Conservation (phyloP, 805 yeast species). For the Saccharomycopsis schoenii region DNA sequence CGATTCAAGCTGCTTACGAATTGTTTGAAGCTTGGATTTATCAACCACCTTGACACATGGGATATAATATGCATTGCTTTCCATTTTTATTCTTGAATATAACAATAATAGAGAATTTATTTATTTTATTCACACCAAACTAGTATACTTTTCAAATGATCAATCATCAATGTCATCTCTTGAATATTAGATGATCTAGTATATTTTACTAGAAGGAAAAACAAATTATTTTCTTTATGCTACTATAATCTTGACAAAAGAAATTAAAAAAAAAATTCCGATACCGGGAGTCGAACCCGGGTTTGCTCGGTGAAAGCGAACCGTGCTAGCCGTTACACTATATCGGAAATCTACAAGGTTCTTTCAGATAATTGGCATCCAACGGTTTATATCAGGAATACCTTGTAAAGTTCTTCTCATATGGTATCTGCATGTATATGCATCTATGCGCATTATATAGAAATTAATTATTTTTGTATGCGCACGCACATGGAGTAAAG, state of each 20-base stretch:
- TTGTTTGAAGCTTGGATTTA: not conserved
- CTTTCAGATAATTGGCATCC: too few species aligned
- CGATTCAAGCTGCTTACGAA: not conserved
- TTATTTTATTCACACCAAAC: too few species aligned
- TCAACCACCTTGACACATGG: not conserved
- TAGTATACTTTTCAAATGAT: too few species aligned
- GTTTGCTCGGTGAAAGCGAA: slow-evolving; percentile 78
- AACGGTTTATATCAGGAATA: too few species aligned
- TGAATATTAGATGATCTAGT: not conserved
- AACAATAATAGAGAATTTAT: not conserved
- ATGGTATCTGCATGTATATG: not conserved
- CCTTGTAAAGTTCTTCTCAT: not conserved
- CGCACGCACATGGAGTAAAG: not conserved
- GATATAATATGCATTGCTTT: not conserved
- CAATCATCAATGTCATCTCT: too few species aligned
- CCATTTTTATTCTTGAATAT: not conserved
- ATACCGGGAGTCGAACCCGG: slow-evolving; percentile 86
- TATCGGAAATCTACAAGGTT: slow-evolving; percentile 38
- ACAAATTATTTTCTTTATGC: not conserved
- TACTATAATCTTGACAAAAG: too few species aligned
- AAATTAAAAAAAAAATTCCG: slow-evolving; percentile 34
- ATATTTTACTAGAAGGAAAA: not conserved
- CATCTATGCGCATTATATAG: not conserved
- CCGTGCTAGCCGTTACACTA: slow-evolving; percentile 80
- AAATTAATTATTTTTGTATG: not conserved